phyloP scores from a whole-genome alignment of 2,329 filamentous ascomycete species.

The Phialemoniopsis sp. region DNA sequence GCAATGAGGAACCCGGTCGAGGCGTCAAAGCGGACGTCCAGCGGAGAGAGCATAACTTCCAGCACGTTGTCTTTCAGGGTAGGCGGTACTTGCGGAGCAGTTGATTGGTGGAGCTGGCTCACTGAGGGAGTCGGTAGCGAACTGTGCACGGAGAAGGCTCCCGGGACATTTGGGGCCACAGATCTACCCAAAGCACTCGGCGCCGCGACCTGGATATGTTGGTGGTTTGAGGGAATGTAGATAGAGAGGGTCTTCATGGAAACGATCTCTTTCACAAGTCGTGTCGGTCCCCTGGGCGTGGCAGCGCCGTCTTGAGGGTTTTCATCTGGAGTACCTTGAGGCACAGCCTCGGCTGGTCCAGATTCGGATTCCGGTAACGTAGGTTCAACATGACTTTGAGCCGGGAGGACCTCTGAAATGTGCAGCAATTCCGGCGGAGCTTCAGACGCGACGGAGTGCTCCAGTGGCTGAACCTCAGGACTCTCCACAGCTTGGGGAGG shows the following conservation, averaged over 20 bases:
- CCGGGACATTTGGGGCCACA: slow-evolving; percentile 50
- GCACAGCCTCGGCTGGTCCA: slow-evolving; percentile 9
- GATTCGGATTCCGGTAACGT: too few relatives aligned
- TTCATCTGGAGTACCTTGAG: slow-evolving; percentile 12
- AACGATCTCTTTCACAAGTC: slow-evolving; percentile 52
- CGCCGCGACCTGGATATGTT: slow-evolving; percentile 31
- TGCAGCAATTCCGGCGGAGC: background rate
- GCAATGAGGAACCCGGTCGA: slow-evolving; percentile 51
- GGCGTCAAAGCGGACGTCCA: slow-evolving; percentile 50
- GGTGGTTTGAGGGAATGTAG: slow-evolving; percentile 47
- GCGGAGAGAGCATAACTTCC: slow-evolving; percentile 47
- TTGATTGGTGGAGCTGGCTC: slow-evolving; percentile 5
- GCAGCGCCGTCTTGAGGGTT: slow-evolving; percentile 31
- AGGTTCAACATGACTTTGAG: too few relatives aligned
- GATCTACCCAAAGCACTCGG: slow-evolving; percentile 25
- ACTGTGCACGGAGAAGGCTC: slow-evolving; percentile 53
- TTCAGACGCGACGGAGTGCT: background rate
- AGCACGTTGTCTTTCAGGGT: slow-evolving; percentile 27
- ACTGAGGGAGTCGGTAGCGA: slow-evolving; percentile 12
- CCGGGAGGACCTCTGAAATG: too few relatives aligned
- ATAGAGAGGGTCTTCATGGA: slow-evolving; percentile 46
- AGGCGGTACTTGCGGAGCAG: slow-evolving; percentile 1
- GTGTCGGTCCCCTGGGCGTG: slow-evolving; percentile 48
- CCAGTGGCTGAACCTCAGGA: background rate
- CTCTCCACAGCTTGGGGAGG: background rate